phyloP scores from a whole-genome alignment of 2,329 filamentous ascomycete genomes.

The Pestalotiopsis sp. region DNA sequence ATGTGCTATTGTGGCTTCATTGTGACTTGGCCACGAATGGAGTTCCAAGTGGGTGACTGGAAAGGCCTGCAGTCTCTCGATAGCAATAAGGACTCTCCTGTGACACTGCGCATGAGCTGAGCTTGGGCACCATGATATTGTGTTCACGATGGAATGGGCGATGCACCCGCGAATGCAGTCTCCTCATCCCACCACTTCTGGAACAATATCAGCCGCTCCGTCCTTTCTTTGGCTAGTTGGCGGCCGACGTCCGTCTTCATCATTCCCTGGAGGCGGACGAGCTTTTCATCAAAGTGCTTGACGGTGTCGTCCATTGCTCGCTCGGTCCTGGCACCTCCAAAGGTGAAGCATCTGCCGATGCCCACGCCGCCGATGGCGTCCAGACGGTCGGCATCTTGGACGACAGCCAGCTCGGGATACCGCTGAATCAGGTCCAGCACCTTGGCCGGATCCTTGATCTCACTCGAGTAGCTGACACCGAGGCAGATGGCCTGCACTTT shows the following conservation, averaged over 20 bases:
- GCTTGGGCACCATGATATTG: background rate
- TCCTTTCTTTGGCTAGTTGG: constrained; percentile 53
- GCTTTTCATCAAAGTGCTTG: constrained; percentile 75
- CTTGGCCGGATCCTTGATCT: constrained; percentile 63
- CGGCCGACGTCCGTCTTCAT: constrained; percentile 63
- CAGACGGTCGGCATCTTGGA: constrained; percentile 91
- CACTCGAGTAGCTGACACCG: constrained; percentile 76
- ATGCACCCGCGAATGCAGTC: constrained; percentile 25
- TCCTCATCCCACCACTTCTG: constrained; percentile 61
- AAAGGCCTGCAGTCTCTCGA: background rate
- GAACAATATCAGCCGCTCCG: constrained; percentile 51
- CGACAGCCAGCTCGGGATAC: constrained; percentile 76
- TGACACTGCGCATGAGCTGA: background rate
- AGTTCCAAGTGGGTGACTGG: background rate
- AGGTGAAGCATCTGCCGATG: constrained; percentile 76
- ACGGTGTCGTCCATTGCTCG: constrained; percentile 64
- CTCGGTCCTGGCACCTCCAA: constrained; percentile 62
- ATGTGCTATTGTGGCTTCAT: no score
- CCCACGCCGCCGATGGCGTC: constrained; percentile 89
- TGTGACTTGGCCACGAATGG: no score
- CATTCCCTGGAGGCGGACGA: constrained; percentile 63
- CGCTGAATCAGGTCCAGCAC: constrained; percentile 61
- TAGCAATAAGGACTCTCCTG: background rate
- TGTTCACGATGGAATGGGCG: background rate
- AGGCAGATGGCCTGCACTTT: constrained; percentile 72